Percentiles rank a stretch among this genome's conserved stretches.
Evolutionary conservation across 1,284 basidiomycete species (phyloP).

Genomic region (Austroboletus rostrupii): DNA sequence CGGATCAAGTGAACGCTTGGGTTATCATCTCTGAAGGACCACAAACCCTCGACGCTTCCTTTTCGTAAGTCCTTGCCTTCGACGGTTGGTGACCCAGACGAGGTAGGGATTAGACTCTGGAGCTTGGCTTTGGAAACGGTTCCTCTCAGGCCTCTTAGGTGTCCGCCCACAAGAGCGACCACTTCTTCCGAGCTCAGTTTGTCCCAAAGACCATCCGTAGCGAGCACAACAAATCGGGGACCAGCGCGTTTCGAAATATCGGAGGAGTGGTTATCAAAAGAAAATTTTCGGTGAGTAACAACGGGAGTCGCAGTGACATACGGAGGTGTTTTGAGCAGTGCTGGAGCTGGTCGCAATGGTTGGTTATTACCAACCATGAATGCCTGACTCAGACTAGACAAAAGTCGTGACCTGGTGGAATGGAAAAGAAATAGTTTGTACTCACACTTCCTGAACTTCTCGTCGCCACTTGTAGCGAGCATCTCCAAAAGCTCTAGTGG

Average conservation of each 20-base stretch:
- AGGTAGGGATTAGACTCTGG: constrained; percentile 49
- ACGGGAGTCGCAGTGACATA: constrained; percentile 92
- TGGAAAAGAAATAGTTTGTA: constrained; percentile 7
- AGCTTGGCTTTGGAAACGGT: constrained; percentile 57
- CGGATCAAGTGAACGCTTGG: constrained; percentile 88
- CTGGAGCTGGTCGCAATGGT: constrained; percentile 57
- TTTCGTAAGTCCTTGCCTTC: constrained; percentile 60
- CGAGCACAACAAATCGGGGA: constrained; percentile 78
- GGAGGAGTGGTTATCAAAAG: constrained; percentile 33
- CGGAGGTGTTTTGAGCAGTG: constrained; percentile 80
- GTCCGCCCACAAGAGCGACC: constrained; percentile 83
- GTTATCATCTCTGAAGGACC: constrained; percentile 87
- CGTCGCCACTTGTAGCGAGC: constrained; percentile 89
- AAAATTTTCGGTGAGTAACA: constrained; percentile 75
- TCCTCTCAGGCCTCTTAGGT: constrained; percentile 72
- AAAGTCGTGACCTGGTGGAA: constrained; percentile 2
- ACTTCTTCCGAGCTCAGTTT: constrained; percentile 93
- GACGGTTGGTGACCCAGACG: constrained; percentile 49
- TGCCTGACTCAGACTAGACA: constrained; percentile 58
- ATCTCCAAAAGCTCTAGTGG: constrained; percentile 93
- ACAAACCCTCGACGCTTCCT: constrained; percentile 44
- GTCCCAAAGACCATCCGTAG: constrained; percentile 96
- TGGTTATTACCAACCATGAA: constrained; percentile 62
- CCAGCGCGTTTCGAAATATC: constrained; percentile 25
- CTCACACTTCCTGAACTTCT: constrained; percentile 71